phyloP scores from a whole-genome alignment of 805 yeast genomes.

The Pichia nakasei region DNA sequence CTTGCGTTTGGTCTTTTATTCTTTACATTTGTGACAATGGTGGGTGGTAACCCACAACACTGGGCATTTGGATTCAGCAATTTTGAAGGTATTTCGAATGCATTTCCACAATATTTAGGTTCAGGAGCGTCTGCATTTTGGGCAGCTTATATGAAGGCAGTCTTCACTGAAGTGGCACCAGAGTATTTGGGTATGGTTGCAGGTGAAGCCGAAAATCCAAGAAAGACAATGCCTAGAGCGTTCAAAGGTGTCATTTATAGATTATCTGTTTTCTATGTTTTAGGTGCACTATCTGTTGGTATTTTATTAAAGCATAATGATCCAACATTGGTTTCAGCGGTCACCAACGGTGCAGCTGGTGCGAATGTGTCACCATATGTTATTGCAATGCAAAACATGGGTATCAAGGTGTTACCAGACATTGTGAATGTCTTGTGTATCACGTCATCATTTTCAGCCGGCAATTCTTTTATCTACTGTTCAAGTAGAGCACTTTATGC shows the following conservation, averaged over 20 bases:
- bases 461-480: constrained; percentile 71
- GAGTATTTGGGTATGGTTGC: constrained; percentile 82
- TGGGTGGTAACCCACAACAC: constrained; percentile 76
- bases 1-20: constrained; percentile 67
- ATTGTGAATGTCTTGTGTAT: constrained; percentile 72
- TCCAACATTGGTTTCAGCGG: constrained; percentile 47
- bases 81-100: constrained; percentile 20
- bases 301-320: constrained; percentile 67
- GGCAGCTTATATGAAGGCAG: constrained; percentile 59
- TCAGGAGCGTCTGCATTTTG: constrained; percentile 60
- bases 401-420: constrained; percentile 60
- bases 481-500: constrained; percentile 63
- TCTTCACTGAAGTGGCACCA: constrained; percentile 73
- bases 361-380: constrained; percentile 79
- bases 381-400: constrained; percentile 67
- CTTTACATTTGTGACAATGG: constrained; percentile 74
- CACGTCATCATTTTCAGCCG: constrained; percentile 73
- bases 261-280: constrained; percentile 55
- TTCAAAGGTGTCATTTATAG: constrained; percentile 67
- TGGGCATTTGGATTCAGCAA: constrained; percentile 29
- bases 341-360: constrained; percentile 56
- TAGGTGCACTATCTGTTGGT: constrained; percentile 74
- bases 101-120: constrained; percentile 47
- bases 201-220: constrained; percentile 57
- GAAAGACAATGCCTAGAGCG: constrained; percentile 67